These are phyloP conservation scores for Ocimum tenuiflorum DNA, from an alignment of 257 asterid species.

Conservation along the genomic window DNA sequence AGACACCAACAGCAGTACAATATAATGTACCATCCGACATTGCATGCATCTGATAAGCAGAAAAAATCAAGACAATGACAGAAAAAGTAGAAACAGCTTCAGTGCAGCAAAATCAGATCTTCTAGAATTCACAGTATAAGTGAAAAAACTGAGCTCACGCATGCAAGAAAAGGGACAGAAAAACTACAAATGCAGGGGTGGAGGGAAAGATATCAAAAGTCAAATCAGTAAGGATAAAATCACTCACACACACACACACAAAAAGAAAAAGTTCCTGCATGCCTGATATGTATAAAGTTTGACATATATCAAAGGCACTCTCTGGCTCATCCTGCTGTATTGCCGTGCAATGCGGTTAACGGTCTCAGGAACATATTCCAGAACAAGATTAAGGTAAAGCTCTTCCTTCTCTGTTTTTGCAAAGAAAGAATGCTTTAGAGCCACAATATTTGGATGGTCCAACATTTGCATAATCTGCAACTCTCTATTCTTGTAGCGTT, in stretches of 20 bases:
- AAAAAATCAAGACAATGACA: background rate
- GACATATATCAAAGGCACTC: slow-evolving; percentile 84
- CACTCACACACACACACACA: background rate
- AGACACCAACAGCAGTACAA: background rate
- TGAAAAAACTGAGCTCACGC: background rate
- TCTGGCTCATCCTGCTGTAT: slow-evolving; percentile 83
- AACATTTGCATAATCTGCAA: slow-evolving; percentile 96
- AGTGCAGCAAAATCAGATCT: background rate
- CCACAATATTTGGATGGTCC: slow-evolving; percentile 93
- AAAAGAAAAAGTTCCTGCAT: slow-evolving; percentile 13
- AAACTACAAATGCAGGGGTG: background rate
- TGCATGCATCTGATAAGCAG: background rate
- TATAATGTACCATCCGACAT: background rate
- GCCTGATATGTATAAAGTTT: slow-evolving; percentile 93
- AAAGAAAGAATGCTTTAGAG: slow-evolving; percentile 85
- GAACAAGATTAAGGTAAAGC: slow-evolving; percentile 86
- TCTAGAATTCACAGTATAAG: background rate
- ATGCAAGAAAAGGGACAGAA: background rate
- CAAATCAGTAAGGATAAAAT: background rate
- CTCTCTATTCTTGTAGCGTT: slow-evolving; percentile 94
- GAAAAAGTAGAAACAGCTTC: background rate
- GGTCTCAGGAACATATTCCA: slow-evolving; percentile 93
- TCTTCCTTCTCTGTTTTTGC: slow-evolving; percentile 89
- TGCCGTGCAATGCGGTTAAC: slow-evolving; percentile 90
- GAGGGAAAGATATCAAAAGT: background rate